Evolutionary conservation across 352 stramenopile species (phyloP).

Genomic region (Globisporangium radiosum): DNA sequence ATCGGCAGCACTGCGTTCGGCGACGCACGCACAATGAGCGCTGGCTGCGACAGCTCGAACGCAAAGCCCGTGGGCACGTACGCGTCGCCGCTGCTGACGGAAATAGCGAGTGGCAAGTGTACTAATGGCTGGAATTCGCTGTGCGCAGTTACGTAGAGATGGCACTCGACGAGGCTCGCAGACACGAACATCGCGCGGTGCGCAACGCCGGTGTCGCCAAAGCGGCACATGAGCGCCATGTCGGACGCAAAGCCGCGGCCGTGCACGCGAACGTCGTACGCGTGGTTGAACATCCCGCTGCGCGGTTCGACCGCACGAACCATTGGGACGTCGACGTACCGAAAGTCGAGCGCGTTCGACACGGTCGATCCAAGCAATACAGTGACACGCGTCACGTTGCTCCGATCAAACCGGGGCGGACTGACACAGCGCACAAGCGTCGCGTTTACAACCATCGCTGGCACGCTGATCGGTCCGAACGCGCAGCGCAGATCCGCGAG

Average conservation of each 20-base stretch:
- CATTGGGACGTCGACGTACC: slow-evolving; percentile 22
- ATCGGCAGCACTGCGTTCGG: slow-evolving; percentile 21
- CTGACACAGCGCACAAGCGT: slow-evolving; percentile 21
- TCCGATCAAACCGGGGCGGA: slow-evolving; percentile 20
- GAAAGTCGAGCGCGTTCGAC: slow-evolving; percentile 18
- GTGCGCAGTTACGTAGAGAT: not conserved
- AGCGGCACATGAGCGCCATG: slow-evolving; percentile 18
- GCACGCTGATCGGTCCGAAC: slow-evolving; percentile 22
- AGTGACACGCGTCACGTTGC: slow-evolving; percentile 8
- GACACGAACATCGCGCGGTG: slow-evolving; percentile 1
- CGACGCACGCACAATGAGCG: slow-evolving; percentile 11
- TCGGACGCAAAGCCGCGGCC: slow-evolving; percentile 18
- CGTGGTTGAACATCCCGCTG: slow-evolving; percentile 19
- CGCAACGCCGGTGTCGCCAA: slow-evolving; percentile 12
- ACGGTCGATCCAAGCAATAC: slow-evolving; percentile 20
- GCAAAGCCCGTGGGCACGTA: slow-evolving; percentile 28
- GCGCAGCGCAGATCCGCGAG: slow-evolving; percentile 24
- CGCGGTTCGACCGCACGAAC: slow-evolving; percentile 20
- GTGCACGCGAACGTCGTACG: slow-evolving; percentile 14
- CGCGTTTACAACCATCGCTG: slow-evolving; percentile 21
- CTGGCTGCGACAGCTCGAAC: slow-evolving; percentile 22
- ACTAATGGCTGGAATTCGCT: not conserved
- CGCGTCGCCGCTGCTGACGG: slow-evolving; percentile 17
- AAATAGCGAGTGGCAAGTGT: slow-evolving; percentile 20
- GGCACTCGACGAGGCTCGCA: slow-evolving; percentile 3